Evolutionary conservation across 2,329 filamentous ascomycete genomes (phyloP), one percentile per base, ranked within the genome.

Genomic region (Grosmannia penicillata): DNA sequence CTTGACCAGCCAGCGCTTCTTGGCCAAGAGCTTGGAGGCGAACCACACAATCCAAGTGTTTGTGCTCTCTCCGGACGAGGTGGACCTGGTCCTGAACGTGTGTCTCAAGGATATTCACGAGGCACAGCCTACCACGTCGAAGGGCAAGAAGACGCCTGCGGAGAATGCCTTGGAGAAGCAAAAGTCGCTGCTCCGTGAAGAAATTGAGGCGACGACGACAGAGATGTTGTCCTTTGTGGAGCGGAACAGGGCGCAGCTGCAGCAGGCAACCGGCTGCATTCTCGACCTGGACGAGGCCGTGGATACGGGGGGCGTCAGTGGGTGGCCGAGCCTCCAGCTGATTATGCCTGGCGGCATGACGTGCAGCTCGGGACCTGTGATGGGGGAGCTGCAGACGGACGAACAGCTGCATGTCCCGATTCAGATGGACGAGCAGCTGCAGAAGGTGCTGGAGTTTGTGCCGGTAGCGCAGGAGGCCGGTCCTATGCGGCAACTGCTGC

Each of bases 1-100:
- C 44, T 54, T 70, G 26, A 67, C 66, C 18, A 66, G 65, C 44
- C 56, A 68, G 38, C 57, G 60, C 24, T 65, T 66, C 48, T 50
- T 70, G 21, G 57, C 64, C 17, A 59, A 58, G 43, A 60, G 60
- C 36, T 50, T 70, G 22, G 56, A 57, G 38, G 49, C 55, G 24
- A 68, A 65, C 47, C 50, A 45, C 7, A 58, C 56, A 10, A 59
- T 70, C n/a, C 51, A 61, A 27, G 56, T 61, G 29, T 66, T 66
- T 35, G 61, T 63, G 1, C 47, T 57, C 10, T 36, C 48, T 4
- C 18, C 30, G 7, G 44, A 44, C 6, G 54, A 58, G 38, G 48
- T 49, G 10, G 45, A 48, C 14, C 47, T 49, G 7, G 49, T 56
- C 22, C 43, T 51, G 13, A 25, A 37, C 21, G 43, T 40, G 27